Percentiles rank a stretch among this genome's conserved stretches.
phyloP scores from a whole-genome alignment of 1,284 basidiomycete genomes.

The Cryptococcus sp. region DNA sequence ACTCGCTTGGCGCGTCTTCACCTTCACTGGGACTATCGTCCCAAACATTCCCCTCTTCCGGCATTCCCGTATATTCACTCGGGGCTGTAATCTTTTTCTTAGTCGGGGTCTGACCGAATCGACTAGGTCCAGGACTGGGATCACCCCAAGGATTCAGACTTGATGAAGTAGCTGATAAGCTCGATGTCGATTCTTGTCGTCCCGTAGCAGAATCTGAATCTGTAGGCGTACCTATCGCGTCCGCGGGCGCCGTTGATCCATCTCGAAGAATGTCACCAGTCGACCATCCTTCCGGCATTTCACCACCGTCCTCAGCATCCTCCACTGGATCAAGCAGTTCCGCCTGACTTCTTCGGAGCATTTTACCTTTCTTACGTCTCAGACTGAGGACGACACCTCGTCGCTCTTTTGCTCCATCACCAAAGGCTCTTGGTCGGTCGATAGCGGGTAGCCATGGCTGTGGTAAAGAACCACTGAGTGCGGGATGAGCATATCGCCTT shows the following conservation, averaged over 20 bases:
- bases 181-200: neutral
- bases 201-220: neutral
- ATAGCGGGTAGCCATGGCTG: constrained; percentile 86
- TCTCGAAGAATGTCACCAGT: constrained; percentile 9
- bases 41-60: constrained; percentile 63
- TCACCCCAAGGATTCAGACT: constrained; percentile 41
- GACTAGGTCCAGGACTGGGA: constrained; percentile 12
- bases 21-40: constrained; percentile 49
- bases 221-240: neutral
- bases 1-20: constrained; percentile 31
- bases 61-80: constrained; percentile 71
- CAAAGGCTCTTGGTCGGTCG: constrained; percentile 54
- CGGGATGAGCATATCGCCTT: constrained; percentile 83
- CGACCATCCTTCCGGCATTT: constrained; percentile 27
- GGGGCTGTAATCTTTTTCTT: constrained; percentile 7
- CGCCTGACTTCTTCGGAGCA: constrained; percentile 33
- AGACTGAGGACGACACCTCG: constrained; percentile 40
- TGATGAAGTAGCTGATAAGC: constrained; percentile 5
- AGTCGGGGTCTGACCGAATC: constrained; percentile 26
- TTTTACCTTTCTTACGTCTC: constrained; percentile 40
- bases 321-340: neutral
- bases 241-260: neutral
- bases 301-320: neutral
- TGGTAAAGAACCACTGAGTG: constrained; percentile 78
- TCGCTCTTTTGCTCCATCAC: constrained; percentile 49